Conservation (phyloP, 83 land plant genomes). For the Thuja plicata region DNA sequence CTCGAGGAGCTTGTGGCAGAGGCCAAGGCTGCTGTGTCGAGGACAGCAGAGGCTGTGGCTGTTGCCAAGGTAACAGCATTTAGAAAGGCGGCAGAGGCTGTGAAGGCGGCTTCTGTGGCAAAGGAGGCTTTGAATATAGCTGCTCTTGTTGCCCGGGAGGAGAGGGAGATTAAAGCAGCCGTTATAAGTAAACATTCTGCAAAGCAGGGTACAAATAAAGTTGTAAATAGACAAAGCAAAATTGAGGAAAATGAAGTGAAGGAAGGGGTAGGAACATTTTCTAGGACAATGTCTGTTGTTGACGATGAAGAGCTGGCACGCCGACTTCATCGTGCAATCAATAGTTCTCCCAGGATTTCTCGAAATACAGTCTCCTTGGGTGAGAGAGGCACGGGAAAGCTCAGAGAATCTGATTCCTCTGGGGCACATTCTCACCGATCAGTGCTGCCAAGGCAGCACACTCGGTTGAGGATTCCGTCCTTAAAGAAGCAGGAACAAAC, state of each 20-base stretch:
- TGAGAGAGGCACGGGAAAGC: background rate
- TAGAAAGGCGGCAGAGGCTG: conserved; percentile 6
- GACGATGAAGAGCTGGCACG: conserved; percentile 54
- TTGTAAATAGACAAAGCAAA: background rate
- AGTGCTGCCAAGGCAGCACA: background rate
- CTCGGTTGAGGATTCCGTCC: background rate
- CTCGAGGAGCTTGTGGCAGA: background rate
- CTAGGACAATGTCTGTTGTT: conserved; percentile 4
- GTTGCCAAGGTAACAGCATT: background rate
- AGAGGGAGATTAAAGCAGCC: background rate
- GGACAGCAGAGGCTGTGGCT: background rate
- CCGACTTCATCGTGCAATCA: conserved; percentile 44
- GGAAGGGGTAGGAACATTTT: background rate
- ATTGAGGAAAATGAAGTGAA: background rate
- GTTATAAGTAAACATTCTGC: background rate
- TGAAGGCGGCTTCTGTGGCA: background rate
- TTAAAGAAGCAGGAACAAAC: background rate
- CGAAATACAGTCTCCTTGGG: conserved; percentile 22
- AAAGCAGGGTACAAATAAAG: background rate
- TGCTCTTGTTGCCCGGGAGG: conserved; percentile 9
- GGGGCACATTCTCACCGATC: background rate
- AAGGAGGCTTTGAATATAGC: conserved; percentile 10
- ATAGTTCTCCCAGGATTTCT: conserved; percentile 63
- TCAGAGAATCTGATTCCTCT: background rate
- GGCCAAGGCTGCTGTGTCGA: background rate